These are phyloP conservation scores for Aspergillus nidulans DNA, from an alignment of 495 filamentous ascomycete genomes.

Conservation along the genomic window DNA sequence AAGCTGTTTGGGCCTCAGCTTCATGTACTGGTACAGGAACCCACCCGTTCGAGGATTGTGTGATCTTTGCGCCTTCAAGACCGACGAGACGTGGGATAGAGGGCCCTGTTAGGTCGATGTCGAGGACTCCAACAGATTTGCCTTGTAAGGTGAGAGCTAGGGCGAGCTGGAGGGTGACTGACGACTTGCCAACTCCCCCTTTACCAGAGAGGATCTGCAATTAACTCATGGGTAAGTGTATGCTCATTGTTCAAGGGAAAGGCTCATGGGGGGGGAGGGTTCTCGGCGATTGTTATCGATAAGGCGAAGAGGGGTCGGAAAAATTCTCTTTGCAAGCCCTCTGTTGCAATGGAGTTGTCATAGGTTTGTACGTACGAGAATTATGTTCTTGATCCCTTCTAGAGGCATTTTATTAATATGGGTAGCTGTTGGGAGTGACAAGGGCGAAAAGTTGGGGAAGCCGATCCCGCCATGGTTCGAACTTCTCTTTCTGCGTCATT, in stretches of 20 bases:
- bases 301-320: constrained; percentile 27
- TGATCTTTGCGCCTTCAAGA: constrained; percentile 83
- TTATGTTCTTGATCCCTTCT: constrained; percentile 49
- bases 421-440: neutral
- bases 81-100: constrained; percentile 92
- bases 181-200: constrained; percentile 97
- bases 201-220: constrained; percentile 82
- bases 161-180: constrained; percentile 90
- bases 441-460: constrained; percentile 16
- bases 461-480: constrained; percentile 26
- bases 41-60: constrained; percentile 85
- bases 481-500: constrained; percentile 30
- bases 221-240: neutral
- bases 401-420: constrained; percentile 36
- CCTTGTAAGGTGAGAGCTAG: constrained; percentile 80
- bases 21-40: constrained; percentile 76
- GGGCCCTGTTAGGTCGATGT: constrained; percentile 93
- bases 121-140: constrained; percentile 87
- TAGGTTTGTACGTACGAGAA: constrained; percentile 37
- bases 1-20: neutral
- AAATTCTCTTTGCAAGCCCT: constrained; percentile 5
- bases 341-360: neutral
- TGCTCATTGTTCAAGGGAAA: neutral
- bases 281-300: constrained; percentile 37
- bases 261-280: neutral